Base-by-base conservation (phyloP, 371 early-diverging fungal species). In the Haplosporangium sp. region DNA sequence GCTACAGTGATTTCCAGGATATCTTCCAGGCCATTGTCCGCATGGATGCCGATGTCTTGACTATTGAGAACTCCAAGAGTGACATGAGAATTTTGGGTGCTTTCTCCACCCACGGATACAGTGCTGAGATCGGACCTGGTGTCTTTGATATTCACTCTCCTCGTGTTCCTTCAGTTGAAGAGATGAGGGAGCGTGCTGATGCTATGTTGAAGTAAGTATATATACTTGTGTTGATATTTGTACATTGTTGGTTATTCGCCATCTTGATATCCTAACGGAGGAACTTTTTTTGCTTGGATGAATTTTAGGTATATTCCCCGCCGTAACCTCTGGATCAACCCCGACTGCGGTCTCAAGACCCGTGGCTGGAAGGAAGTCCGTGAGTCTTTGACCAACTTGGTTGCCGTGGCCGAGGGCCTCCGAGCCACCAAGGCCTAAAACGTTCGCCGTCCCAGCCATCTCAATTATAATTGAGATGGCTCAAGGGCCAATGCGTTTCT, bases 1-100 rank as follows among this genome's bases (percentile, higher is more conserved):
- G 98, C 90, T 98, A 98, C 94, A 94, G 94, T 84, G 98, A 98
- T 87, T 98, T 98, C 87, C 95, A 98, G 85, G 98, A 97, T 87
- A 98, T 98, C 86, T 95, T 98, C 87, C 89, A 89, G 63, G 92
- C 97, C 50, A 97, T 98, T 86, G 86, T 91, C 72, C 90, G 89
- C 83, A 84, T 95, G 84, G 97, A 97, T 89, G 95, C 96, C 76
- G 97, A 98, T 89, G 97, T 95, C 61, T 91, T 98, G 81, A 96
- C 98, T 67, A 97, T 98, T 83, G 98, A 98, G 86, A 96, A 95
- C 91, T 93, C 96, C 82, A 95, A 96, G 89, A 96, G 96, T 59
- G 96, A 97, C 83, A 90, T 96, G 82, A 97, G 97, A 90, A 92
- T 98, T 40, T 87, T 98, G 45, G 81, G 88, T 64, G 95, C 96